These are phyloP conservation scores for Carnegiea gigantea DNA, from an alignment of 179 eudicot species.

Conservation along the genomic window DNA sequence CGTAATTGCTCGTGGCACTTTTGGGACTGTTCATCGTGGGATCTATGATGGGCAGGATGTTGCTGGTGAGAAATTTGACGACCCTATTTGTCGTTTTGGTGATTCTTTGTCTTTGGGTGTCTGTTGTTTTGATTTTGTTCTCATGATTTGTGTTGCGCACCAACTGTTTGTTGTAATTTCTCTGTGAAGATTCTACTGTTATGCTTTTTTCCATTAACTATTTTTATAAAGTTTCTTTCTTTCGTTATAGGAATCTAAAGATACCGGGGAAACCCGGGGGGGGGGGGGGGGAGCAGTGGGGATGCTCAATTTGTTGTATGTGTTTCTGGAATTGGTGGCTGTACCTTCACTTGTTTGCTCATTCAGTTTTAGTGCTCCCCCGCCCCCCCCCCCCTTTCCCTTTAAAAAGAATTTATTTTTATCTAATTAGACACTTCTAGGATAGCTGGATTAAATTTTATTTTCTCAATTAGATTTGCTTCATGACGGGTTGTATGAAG, in stretches of 20 bases:
- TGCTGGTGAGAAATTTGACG: constrained; percentile 57
- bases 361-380: background rate
- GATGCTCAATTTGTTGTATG: background rate
- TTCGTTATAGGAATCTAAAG: background rate
- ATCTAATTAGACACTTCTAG: background rate
- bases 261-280: too few species aligned
- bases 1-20: constrained; percentile 90
- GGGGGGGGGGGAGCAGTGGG: background rate
- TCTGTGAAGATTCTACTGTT: constrained; percentile 11
- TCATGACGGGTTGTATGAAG: constrained; percentile 9
- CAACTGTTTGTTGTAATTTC: constrained; percentile 23
- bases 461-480: constrained; percentile 16
- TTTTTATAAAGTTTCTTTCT: too few species aligned
- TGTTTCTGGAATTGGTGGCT: background rate
- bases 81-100: background rate
- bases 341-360: background rate
- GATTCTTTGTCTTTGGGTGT: background rate
- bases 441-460: constrained; percentile 3
- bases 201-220: background rate
- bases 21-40: constrained; percentile 97
- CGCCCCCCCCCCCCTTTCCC: too few species aligned
- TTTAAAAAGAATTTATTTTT: background rate
- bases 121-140: background rate
- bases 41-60: constrained; percentile 84
- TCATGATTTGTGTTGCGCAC: background rate